Percentiles rank a stretch among this genome's conserved stretches.
Evolutionary conservation across 805 yeast genomes (phyloP).

Genomic region (Yarrowia porcina): DNA sequence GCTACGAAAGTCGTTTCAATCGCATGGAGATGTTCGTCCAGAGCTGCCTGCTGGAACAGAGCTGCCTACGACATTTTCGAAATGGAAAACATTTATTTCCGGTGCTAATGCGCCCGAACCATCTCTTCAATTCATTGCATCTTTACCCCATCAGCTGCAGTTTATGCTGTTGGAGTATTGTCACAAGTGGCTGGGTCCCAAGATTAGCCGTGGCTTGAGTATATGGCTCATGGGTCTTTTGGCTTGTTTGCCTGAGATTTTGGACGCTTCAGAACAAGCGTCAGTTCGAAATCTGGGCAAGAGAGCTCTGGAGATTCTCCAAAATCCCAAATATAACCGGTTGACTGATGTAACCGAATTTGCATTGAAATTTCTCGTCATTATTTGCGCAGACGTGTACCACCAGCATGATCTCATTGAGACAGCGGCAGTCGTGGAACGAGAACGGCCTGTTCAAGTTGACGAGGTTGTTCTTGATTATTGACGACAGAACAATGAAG

Average conservation of each 20-base stretch:
- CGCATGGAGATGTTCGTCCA: background rate
- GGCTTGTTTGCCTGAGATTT: conserved; percentile 41
- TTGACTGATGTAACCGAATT: conserved; percentile 29
- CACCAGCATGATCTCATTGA: conserved; percentile 30
- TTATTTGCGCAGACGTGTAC: conserved; percentile 29
- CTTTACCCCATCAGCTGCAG: conserved; percentile 40
- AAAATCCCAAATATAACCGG: conserved; percentile 20
- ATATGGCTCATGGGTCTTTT: conserved; percentile 46
- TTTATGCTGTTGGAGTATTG: conserved; percentile 44
- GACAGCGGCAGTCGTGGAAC: background rate
- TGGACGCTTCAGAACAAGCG: conserved; percentile 43
- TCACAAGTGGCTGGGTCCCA: conserved; percentile 44
- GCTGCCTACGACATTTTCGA: conserved; percentile 41
- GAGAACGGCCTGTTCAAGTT: conserved; percentile 3
- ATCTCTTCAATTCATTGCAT: conserved; percentile 35
- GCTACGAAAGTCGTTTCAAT: background rate
- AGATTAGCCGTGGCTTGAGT: conserved; percentile 34
- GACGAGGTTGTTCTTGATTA: background rate
- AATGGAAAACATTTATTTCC: conserved; percentile 46
- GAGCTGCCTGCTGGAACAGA: conserved; percentile 29
- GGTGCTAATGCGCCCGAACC: conserved; percentile 38
- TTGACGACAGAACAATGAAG: background rate
- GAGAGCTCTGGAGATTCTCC: conserved; percentile 34
- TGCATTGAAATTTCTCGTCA: conserved; percentile 29
- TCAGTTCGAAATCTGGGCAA: conserved; percentile 44